These are phyloP conservation scores for Drosera capensis DNA, from an alignment of 148 eudicot genomes.

Conservation along the genomic window DNA sequence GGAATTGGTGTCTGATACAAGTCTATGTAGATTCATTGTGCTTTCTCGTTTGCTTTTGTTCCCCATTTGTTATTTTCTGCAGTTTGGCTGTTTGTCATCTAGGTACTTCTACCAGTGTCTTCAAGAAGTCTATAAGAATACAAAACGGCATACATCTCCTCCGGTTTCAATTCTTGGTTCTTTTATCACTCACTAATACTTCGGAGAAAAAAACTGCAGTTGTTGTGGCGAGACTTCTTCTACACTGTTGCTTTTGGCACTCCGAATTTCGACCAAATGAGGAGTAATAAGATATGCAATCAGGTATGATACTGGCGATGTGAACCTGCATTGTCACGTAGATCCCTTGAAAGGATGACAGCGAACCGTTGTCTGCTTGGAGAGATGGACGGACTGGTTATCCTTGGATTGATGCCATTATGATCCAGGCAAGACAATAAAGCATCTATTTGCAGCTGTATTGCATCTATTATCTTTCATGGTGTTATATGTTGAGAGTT, in stretches of 20 bases:
- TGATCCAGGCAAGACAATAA: conserved; percentile 57
- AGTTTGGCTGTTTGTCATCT: conserved; percentile 91
- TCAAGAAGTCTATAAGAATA: conserved; percentile 39
- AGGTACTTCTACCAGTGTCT: conserved; percentile 79
- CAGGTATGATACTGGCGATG: conserved; percentile 36
- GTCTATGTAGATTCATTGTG: background rate
- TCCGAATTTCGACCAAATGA: conserved; percentile 66
- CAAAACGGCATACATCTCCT: conserved; percentile 54
- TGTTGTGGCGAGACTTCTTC: conserved; percentile 90
- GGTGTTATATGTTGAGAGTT: background rate
- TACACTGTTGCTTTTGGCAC: conserved; percentile 80
- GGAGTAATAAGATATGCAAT: conserved; percentile 65
- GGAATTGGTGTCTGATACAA: too few species aligned
- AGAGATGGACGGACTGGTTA: conserved; percentile 88
- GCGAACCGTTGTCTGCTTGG: conserved; percentile 65
- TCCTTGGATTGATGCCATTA: conserved; percentile 97
- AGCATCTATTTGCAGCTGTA: background rate
- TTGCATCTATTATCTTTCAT: background rate
- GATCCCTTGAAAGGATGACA: conserved; percentile 84
- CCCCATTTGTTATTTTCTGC: conserved; percentile 8
- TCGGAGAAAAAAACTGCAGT: conserved; percentile 32
- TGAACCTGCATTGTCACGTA: conserved; percentile 10
- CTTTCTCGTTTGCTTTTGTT: background rate
- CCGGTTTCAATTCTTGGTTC: conserved; percentile 95
- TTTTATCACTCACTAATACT: too few species aligned